A percentile compares a stretch with the other conserved stretches of the same genome.
Conservation (phyloP, 2,329 filamentous ascomycete genomes). For the Passalora sequoiae region DNA sequence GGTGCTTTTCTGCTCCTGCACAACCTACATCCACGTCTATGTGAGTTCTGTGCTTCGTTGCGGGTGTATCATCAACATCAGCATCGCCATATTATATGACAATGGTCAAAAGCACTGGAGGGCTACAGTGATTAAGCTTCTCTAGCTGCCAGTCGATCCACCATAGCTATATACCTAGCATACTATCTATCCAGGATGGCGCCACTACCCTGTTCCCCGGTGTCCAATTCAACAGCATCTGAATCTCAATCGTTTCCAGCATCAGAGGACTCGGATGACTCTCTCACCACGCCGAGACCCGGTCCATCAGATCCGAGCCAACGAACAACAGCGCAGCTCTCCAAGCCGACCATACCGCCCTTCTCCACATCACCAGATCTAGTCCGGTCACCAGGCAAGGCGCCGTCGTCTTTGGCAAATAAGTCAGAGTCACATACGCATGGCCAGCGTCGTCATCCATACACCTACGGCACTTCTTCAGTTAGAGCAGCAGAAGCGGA, state of each 20-base stretch:
- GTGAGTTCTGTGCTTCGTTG: too few relatives aligned
- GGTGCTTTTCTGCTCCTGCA: too few relatives aligned
- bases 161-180: too few relatives aligned
- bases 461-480: constrained; percentile 8
- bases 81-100: too few relatives aligned
- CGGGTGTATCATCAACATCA: too few relatives aligned
- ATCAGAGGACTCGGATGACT: constrained; percentile 30
- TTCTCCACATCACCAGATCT: constrained; percentile 10
- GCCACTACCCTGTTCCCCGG: constrained; percentile 32
- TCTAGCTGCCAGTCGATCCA: constrained; percentile 5
- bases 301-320: constrained; percentile 30
- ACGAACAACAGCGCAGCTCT: constrained; percentile 27
- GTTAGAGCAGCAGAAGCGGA: background rate
- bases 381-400: background rate
- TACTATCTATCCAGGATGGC: constrained; percentile 12
- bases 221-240: constrained; percentile 30
- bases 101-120: too few relatives aligned
- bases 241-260: constrained; percentile 22
- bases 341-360: constrained; percentile 22
- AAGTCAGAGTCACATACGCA: constrained; percentile 7
- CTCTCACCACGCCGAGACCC: constrained; percentile 32
- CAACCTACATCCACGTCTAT: too few relatives aligned
- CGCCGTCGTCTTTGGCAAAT: background rate
- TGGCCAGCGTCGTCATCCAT: constrained; percentile 18
- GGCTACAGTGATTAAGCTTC: constrained; percentile 2